phyloP scores from a whole-genome alignment of 768 basidiomycete species.

The Tricholoma sp. region DNA sequence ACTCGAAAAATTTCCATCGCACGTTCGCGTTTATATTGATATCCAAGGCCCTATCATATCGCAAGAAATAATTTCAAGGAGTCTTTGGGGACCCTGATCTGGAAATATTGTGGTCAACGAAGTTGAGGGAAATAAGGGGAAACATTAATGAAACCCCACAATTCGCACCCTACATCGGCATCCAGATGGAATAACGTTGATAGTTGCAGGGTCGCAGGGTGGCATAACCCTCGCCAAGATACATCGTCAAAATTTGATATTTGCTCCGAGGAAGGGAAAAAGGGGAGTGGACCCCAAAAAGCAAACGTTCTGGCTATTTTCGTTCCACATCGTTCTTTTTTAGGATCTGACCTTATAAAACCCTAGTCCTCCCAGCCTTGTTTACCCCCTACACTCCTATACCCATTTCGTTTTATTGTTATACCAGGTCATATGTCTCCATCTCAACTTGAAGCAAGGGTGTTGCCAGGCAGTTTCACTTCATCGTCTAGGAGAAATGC shows the following conservation, averaged over 20 bases:
- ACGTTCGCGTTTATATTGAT: neutral
- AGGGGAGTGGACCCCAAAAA: neutral
- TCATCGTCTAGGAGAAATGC: neutral
- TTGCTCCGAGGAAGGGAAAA: neutral
- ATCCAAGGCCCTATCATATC: too few species aligned
- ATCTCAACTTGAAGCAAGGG: slow-evolving; percentile 6
- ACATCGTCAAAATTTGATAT: neutral
- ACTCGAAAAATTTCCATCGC: neutral
- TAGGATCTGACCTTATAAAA: slow-evolving; percentile 13
- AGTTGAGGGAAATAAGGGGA: neutral
- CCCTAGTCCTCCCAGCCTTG: neutral
- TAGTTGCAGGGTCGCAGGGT: neutral
- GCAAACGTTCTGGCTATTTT: neutral
- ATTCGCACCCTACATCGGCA: neutral
- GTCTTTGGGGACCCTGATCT: neutral
- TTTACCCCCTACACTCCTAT: neutral
- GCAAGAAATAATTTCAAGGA: neutral
- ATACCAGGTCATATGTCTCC: slow-evolving; percentile 3
- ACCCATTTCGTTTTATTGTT: neutral
- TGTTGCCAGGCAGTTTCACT: slow-evolving; percentile 27
- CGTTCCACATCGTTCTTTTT: neutral
- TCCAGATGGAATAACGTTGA: neutral
- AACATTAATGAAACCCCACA: neutral
- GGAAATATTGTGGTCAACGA: neutral
- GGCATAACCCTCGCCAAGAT: neutral